Percentiles rank a stretch among this genome's conserved stretches.
Conservation (phyloP, 257 asterid species). For the Solanum virginianum region DNA sequence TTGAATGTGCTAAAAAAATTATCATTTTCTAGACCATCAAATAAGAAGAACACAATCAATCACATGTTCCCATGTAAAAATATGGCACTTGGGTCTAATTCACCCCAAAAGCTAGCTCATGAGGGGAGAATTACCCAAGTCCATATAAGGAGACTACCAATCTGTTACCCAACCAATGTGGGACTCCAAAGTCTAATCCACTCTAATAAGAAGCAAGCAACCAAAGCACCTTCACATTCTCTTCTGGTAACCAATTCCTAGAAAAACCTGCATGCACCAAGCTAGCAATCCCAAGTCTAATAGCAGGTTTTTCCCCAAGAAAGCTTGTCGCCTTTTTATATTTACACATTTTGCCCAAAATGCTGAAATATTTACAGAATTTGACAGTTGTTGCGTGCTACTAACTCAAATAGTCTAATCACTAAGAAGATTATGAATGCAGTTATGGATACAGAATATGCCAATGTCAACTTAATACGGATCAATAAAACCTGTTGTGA, state of each 20-base stretch:
- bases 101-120: background rate
- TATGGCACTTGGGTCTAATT: background rate
- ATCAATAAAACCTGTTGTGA: background rate
- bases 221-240: background rate
- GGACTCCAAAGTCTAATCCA: no score
- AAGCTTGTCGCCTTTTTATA: background rate
- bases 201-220: background rate
- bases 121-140: background rate
- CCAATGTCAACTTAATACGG: background rate
- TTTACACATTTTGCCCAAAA: background rate
- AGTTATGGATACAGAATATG: background rate
- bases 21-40: background rate
- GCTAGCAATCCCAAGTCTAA: background rate
- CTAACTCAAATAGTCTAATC: background rate
- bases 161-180: no score
- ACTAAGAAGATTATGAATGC: background rate
- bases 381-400: background rate
- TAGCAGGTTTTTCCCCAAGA: background rate
- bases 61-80: background rate
- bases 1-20: background rate
- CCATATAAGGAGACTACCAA: background rate
- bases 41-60: background rate
- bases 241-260: background rate
- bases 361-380: background rate
- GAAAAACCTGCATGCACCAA: background rate